A percentile compares a stretch with the other conserved stretches of the same genome.
Evolutionary conservation across 2,329 filamentous ascomycete species (phyloP).

Genomic region (Fusarium longipes): DNA sequence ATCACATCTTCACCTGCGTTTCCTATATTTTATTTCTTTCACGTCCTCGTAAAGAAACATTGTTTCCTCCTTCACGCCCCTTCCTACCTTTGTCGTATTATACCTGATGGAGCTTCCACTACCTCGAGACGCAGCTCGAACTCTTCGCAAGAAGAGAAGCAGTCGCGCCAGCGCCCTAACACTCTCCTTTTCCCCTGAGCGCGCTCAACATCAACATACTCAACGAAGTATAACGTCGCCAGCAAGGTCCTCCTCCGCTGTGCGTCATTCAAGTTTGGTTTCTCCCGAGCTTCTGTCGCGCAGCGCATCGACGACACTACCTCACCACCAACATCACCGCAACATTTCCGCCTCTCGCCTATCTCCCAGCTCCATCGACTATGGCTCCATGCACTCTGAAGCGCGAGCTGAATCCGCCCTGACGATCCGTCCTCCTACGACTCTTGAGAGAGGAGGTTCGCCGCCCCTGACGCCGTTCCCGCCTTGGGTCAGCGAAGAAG

Average conservation of each 20-base stretch:
- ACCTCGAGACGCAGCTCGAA: conserved; percentile 12
- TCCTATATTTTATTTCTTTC: not conserved
- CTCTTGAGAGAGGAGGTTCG: conserved; percentile 8
- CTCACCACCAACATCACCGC: conserved; percentile 1
- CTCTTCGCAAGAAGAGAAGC: conserved; percentile 33
- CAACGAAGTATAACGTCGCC: conserved; percentile 29
- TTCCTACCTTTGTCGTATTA: not conserved
- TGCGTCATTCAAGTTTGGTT: conserved; percentile 15
- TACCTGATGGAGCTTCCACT: conserved; percentile 27
- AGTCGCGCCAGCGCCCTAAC: conserved; percentile 20
- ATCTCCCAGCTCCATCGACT: conserved; percentile 17
- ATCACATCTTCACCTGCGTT: not conserved
- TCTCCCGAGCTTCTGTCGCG: conserved; percentile 20
- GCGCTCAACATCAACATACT: not conserved
- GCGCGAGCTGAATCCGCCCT: conserved; percentile 31
- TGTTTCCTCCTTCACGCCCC: not conserved
- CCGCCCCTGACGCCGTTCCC: conserved; percentile 47
- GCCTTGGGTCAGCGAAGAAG: conserved; percentile 37
- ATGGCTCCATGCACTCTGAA: conserved; percentile 20
- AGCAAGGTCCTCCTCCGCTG: not conserved
- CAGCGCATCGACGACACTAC: conserved; percentile 4
- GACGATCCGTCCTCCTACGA: conserved; percentile 33
- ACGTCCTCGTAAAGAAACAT: not conserved
- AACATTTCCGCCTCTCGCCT: conserved; percentile 9
- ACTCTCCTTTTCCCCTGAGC: conserved; percentile 31